Evolutionary conservation across 371 early-diverging fungal genomes (phyloP), one percentile per base, ranked within the genome.

Genomic region (Polyrhizophydium stewartii): DNA sequence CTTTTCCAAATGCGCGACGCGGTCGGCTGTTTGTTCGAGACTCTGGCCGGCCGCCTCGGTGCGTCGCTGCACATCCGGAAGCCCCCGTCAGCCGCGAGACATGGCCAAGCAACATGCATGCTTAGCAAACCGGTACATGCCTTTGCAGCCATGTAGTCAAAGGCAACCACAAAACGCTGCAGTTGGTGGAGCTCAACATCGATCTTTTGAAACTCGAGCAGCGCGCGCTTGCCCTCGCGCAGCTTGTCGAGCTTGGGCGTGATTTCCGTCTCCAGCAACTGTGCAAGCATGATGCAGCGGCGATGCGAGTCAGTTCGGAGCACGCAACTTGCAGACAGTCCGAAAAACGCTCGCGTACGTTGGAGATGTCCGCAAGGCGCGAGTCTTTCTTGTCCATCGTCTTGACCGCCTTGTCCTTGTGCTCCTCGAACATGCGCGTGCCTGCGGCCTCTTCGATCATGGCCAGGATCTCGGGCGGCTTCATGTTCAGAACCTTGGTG

Each of bases 371-470:
- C 30, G 87, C 89, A 10, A 99, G 85, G 78, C 96, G 96, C 38
- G 87, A 83, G 60, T 98, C 98, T 74, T 99, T 99, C 71, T 97
- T 97, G 10, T 81, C 87, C 73, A 99, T 93, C 1, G 92, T 92
- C 56, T 86, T 87, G 50, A 93, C 70, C 0, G 99, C 98, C 74
- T 96, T 96, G 46, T 90, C 94, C 65, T 98, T 98, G 60, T 93
- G 81, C 67, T 94, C 96, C 72, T 98, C 98, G 72, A 93, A 99
- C 95, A 95, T 93, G 89, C 73, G 85, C 40, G 97, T 98, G 6
- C 99, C 99, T 5, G 99, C 97, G 0, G 98, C 97, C 72, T 99
- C 99, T 71, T 98, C 98, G 27, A 99, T 93, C 96, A 99, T 94
- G 32, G 91, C 88, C 33, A 96, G 74, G 28, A 98, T 89, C 68